These are phyloP conservation scores for Podosphaera xanthii DNA, from an alignment of 2,329 filamentous ascomycete genomes.

Conservation along the genomic window DNA sequence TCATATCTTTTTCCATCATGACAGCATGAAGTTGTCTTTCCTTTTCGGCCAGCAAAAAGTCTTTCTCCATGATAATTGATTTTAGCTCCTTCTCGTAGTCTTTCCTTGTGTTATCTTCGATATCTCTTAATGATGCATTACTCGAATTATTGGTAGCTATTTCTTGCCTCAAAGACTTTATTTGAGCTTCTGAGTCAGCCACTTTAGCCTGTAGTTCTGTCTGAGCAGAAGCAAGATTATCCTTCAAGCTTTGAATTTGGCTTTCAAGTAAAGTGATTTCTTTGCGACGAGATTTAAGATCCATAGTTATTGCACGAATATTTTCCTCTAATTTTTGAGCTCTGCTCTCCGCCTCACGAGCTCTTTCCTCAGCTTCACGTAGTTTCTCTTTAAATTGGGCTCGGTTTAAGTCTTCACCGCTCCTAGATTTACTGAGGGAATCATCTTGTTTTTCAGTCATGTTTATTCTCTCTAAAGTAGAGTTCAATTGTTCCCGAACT, in stretches of 20 bases:
- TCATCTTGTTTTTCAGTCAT: background rate
- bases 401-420: background rate
- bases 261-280: slow-evolving; percentile 14
- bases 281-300: slow-evolving; percentile 13
- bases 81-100: slow-evolving; percentile 8
- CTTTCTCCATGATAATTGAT: background rate
- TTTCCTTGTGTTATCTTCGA: slow-evolving; percentile 6
- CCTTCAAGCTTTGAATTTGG: slow-evolving; percentile 13
- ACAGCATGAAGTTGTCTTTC: slow-evolving; percentile 6
- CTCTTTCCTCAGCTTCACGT: background rate
- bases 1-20: too few species aligned
- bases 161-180: slow-evolving; percentile 9
- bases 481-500: slow-evolving; percentile 14
- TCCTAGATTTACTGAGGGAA: too few species aligned
- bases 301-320: background rate
- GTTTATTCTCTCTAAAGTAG: slow-evolving; percentile 16
- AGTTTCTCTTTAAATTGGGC: background rate
- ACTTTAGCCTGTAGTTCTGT: slow-evolving; percentile 13
- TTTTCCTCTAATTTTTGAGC: background rate
- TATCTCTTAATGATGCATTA: slow-evolving; percentile 1
- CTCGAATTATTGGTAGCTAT: slow-evolving; percentile 10
- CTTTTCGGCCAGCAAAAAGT: slow-evolving; percentile 2
- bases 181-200: slow-evolving; percentile 11
- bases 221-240: slow-evolving; percentile 11
- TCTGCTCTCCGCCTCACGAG: background rate